A percentile compares a stretch with the other conserved stretches of the same genome.
phyloP scores from a whole-genome alignment of 2,329 filamentous ascomycete species.

The Graphilbum sp. region DNA sequence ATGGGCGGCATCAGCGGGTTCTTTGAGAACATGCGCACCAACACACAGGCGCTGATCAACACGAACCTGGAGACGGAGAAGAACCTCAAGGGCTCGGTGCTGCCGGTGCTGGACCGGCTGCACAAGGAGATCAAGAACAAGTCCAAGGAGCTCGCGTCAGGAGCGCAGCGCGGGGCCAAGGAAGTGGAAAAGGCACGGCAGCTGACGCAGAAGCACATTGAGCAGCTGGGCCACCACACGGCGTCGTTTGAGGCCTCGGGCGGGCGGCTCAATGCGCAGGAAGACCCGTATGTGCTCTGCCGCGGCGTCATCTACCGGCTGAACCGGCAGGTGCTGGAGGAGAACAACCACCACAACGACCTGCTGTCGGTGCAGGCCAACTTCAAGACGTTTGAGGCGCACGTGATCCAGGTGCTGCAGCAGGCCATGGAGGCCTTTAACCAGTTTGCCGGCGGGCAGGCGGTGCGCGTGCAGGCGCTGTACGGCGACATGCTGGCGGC shows the following conservation, averaged over 20 bases:
- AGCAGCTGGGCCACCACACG: constrained; percentile 75
- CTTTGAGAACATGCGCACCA: constrained; percentile 86
- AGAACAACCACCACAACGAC: constrained; percentile 93
- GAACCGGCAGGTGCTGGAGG: constrained; percentile 79
- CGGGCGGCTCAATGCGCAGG: constrained; percentile 49
- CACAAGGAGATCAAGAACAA: constrained; percentile 97
- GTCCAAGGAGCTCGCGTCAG: constrained; percentile 69
- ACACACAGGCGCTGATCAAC: constrained; percentile 82
- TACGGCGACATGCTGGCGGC: constrained; percentile 70
- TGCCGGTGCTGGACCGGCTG: constrained; percentile 77
- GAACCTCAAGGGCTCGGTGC: constrained; percentile 68
- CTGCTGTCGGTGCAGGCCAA: constrained; percentile 81
- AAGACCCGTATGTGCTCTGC: constrained; percentile 81
- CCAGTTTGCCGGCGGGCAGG: constrained; percentile 62
- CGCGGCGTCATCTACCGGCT: constrained; percentile 70
- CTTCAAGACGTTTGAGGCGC: constrained; percentile 74
- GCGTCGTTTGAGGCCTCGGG: constrained; percentile 63
- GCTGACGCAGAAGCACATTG: constrained; percentile 86
- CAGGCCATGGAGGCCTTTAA: constrained; percentile 70
- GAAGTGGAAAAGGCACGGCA: constrained; percentile 79
- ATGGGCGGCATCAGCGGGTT: constrained; percentile 77
- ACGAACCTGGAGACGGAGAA: constrained; percentile 84
- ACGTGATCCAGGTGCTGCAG: constrained; percentile 71
- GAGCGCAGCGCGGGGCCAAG: constrained; percentile 73
- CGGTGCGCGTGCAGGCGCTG: constrained; percentile 65